phyloP scores from a whole-genome alignment of 345 rosid genomes.

The Lepidium africanum region DNA sequence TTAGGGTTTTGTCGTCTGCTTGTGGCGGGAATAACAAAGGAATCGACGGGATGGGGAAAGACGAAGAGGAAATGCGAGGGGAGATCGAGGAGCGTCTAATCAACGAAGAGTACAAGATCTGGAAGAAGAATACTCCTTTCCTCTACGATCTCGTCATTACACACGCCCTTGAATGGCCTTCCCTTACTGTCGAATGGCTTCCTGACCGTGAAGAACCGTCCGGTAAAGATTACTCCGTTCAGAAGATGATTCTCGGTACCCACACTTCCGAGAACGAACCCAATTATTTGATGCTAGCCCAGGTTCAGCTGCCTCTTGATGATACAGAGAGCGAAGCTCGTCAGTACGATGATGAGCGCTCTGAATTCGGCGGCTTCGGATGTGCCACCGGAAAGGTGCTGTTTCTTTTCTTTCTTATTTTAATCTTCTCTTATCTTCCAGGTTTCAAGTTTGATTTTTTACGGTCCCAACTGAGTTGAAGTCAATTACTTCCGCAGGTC shows the following conservation, averaged over 20 bases:
- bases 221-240: constrained; percentile 86
- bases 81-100: constrained; percentile 90
- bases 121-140: constrained; percentile 99
- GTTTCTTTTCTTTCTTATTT: neutral
- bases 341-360: constrained; percentile 84
- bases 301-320: constrained; percentile 91
- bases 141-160: constrained; percentile 93
- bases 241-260: constrained; percentile 96
- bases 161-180: constrained; percentile 98
- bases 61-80: constrained; percentile 94
- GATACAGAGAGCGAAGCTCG: constrained; percentile 91
- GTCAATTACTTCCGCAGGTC: constrained; percentile 35
- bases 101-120: constrained; percentile 96
- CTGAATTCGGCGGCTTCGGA: constrained; percentile 78
- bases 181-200: constrained; percentile 94
- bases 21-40: constrained; percentile 12
- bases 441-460: neutral
- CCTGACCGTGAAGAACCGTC: constrained; percentile 97
- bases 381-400: constrained; percentile 86
- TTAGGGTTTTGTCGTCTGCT: constrained; percentile 26
- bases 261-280: constrained; percentile 99
- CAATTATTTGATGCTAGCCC: constrained; percentile 91
- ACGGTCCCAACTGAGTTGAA: neutral
- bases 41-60: constrained; percentile 59
- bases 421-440: neutral